A percentile compares a stretch with the other conserved stretches of the same genome.
Conservation (phyloP, 1,284 basidiomycete genomes). For the Trichosporon asahii region DNA sequence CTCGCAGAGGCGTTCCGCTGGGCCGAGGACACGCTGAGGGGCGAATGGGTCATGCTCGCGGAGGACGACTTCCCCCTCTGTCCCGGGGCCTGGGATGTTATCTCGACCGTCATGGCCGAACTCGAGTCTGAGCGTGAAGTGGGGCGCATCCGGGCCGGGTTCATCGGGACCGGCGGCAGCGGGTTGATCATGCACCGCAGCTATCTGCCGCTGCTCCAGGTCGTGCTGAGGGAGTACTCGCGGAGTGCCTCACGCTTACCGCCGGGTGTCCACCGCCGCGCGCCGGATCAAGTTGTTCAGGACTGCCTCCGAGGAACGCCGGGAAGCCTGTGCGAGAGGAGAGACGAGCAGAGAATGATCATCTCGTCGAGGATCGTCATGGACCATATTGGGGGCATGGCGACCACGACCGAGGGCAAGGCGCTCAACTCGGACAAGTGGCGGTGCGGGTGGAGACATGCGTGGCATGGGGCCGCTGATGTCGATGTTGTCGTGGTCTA, state of each 20-base stretch:
- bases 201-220: constrained; percentile 15
- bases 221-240: constrained; percentile 14
- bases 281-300: constrained; percentile 21
- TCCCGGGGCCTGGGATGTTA: constrained; percentile 18
- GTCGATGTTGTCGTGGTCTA: constrained; percentile 24
- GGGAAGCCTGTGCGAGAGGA: constrained; percentile 4
- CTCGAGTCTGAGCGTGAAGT: constrained; percentile 13
- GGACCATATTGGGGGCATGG: constrained; percentile 28
- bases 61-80: constrained; percentile 27
- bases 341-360: not conserved
- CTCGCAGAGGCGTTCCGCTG: constrained; percentile 21
- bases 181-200: constrained; percentile 21
- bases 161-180: constrained; percentile 22
- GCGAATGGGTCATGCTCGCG: constrained; percentile 25
- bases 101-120: constrained; percentile 17
- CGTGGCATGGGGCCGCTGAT: constrained; percentile 18
- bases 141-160: constrained; percentile 10
- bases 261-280: not conserved
- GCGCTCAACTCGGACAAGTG: constrained; percentile 24
- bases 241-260: not conserved
- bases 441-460: constrained; percentile 25
- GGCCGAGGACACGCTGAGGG: not conserved
- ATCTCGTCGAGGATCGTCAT: constrained; percentile 20
- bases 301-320: constrained; percentile 18
- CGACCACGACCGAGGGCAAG: constrained; percentile 21